These are phyloP conservation scores for Hyaloscypha finlandica DNA, from an alignment of 495 filamentous ascomycete species.

Conservation along the genomic window DNA sequence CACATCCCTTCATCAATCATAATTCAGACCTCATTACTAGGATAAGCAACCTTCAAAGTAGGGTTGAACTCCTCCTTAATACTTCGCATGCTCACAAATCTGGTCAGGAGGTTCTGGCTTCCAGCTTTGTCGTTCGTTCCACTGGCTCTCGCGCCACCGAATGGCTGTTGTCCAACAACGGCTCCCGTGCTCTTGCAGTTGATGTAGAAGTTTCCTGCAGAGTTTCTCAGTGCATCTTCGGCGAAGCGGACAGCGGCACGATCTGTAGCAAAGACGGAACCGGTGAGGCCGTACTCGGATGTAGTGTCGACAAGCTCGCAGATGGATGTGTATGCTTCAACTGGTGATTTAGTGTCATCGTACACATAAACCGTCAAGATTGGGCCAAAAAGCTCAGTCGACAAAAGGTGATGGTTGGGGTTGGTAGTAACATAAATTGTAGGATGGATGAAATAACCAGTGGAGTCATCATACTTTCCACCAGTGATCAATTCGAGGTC, in stretches of 20 bases:
- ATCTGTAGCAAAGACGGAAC: conserved; percentile 75
- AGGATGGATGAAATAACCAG: conserved; percentile 71
- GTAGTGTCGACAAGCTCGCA: conserved; percentile 62
- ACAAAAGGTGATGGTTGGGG: conserved; percentile 65
- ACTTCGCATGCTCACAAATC: conserved; percentile 81
- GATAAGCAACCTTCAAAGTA: conserved; percentile 70
- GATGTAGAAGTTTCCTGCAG: conserved; percentile 89
- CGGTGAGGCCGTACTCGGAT: conserved; percentile 77
- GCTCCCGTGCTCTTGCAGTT: conserved; percentile 93
- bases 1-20: background rate
- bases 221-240: conserved; percentile 72
- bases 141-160: conserved; percentile 82
- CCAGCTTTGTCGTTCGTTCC: conserved; percentile 95
- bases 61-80: conserved; percentile 89
- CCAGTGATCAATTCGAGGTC: conserved; percentile 65
- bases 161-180: conserved; percentile 90
- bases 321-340: conserved; percentile 53
- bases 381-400: conserved; percentile 77
- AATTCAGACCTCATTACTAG: conserved; percentile 63
- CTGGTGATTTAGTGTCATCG: conserved; percentile 52
- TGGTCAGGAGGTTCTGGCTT: conserved; percentile 68
- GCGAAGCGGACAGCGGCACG: conserved; percentile 65
- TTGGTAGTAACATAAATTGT: conserved; percentile 67
- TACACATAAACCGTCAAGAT: conserved; percentile 71
- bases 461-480: conserved; percentile 67